These are phyloP conservation scores for Acanthamoeba castellanii DNA, from an alignment of 208 protist genomes.

Conservation along the genomic window DNA sequence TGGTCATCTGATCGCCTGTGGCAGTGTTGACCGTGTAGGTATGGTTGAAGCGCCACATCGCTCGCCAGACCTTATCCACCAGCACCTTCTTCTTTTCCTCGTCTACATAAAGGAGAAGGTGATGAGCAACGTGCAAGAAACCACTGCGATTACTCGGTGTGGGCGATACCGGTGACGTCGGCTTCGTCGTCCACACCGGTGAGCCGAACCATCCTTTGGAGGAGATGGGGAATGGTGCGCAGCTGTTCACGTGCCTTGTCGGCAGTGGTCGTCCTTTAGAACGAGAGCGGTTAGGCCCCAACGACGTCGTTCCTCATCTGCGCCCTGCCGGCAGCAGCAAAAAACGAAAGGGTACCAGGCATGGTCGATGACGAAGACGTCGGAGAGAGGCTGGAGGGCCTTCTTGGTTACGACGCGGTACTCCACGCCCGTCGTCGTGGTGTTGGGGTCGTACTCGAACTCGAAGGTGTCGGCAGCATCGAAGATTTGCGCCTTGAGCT, in stretches of 20 bases:
- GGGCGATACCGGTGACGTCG: neutral
- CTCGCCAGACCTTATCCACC: slow-evolving; percentile 14
- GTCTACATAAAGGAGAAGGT: neutral
- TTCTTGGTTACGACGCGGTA: slow-evolving; percentile 66
- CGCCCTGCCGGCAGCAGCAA: neutral
- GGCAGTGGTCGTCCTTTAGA: slow-evolving; percentile 9
- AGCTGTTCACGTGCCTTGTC: slow-evolving; percentile 67
- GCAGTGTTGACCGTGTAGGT: slow-evolving; percentile 51
- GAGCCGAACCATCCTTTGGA: neutral
- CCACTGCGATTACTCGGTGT: neutral
- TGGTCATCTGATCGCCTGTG: neutral
- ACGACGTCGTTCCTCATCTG: neutral
- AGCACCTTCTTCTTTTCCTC: neutral
- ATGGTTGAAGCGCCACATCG: slow-evolving; percentile 63
- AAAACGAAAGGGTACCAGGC: neutral
- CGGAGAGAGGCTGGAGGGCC: slow-evolving; percentile 33
- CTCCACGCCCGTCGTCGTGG: slow-evolving; percentile 26
- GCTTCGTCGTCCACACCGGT: neutral
- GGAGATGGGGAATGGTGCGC: slow-evolving; percentile 31
- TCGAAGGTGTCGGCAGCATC: slow-evolving; percentile 49
- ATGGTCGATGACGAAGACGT: slow-evolving; percentile 50
- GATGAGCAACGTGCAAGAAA: neutral
- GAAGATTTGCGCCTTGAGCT: slow-evolving; percentile 60
- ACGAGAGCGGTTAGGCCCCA: neutral
- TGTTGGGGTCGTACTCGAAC: slow-evolving; percentile 64